A percentile compares a stretch with the other conserved stretches of the same genome.
Evolutionary conservation across 148 eudicot species (phyloP).

Genomic region (Beta vulgaris): DNA sequence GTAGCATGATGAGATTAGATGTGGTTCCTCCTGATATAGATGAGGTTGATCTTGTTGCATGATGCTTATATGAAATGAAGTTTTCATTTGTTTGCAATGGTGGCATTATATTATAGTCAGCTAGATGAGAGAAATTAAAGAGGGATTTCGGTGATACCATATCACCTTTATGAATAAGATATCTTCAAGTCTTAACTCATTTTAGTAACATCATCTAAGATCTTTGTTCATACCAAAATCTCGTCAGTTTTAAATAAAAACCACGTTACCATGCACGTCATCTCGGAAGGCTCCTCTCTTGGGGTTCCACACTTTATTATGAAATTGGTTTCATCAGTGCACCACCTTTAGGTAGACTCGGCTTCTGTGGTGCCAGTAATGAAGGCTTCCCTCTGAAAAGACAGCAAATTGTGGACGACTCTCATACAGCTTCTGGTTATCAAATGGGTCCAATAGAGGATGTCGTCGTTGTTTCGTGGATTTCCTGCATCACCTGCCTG

Average conservation of each 20-base stretch:
- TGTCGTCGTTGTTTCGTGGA: slow-evolving; percentile 35
- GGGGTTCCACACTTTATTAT: slow-evolving; percentile 38
- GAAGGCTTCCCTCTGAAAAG: slow-evolving; percentile 42
- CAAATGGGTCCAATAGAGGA: slow-evolving; percentile 36
- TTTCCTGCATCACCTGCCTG: slow-evolving; percentile 42
- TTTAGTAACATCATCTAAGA: slow-evolving; percentile 44
- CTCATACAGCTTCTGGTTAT: slow-evolving; percentile 40
- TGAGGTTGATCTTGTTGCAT: slow-evolving; percentile 71
- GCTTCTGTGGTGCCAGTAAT: slow-evolving; percentile 45
- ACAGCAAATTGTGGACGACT: slow-evolving; percentile 38
- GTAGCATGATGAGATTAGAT: slow-evolving; percentile 67
- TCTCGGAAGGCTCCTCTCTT: slow-evolving; percentile 42
- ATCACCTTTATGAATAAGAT: too few species aligned
- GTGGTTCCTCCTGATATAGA: slow-evolving; percentile 66
- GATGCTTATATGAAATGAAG: slow-evolving; percentile 12
- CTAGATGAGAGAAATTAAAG: background rate
- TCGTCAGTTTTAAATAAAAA: slow-evolving; percentile 44
- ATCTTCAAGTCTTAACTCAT: slow-evolving; percentile 47
- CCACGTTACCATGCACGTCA: slow-evolving; percentile 37
- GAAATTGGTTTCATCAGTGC: slow-evolving; percentile 39
- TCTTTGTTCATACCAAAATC: slow-evolving; percentile 44
- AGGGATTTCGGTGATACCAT: background rate
- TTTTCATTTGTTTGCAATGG: background rate
- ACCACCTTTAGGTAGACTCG: slow-evolving; percentile 48
- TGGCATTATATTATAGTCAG: background rate